Percentiles rank a stretch among this genome's conserved stretches.
Conservation (phyloP, 768 basidiomycete species). For the Suillus placidus region DNA sequence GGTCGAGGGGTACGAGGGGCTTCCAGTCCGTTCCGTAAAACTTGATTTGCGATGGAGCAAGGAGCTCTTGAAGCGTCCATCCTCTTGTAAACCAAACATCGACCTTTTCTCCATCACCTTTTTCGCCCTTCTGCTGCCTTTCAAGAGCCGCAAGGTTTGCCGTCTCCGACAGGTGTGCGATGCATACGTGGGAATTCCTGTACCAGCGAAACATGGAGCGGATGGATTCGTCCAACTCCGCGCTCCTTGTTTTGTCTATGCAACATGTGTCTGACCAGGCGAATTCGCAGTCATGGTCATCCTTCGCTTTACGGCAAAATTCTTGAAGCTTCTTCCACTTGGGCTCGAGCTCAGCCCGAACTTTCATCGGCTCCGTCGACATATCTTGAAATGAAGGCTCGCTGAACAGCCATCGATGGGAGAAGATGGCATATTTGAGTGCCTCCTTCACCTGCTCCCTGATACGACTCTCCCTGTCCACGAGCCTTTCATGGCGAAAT, state of each 20-base stretch:
- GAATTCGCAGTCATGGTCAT: constrained; percentile 7
- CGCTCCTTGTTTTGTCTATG: constrained; percentile 22
- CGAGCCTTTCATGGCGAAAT: no score
- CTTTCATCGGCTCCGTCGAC: not conserved
- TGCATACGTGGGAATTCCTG: constrained; percentile 18
- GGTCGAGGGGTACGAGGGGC: constrained; percentile 9
- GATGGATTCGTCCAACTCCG: constrained; percentile 24
- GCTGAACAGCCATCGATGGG: constrained; percentile 10
- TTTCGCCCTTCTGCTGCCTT: not conserved
- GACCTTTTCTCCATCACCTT: not conserved
- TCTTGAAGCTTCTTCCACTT: constrained; percentile 11
- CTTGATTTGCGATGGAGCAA: constrained; percentile 20
- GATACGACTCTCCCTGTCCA: constrained; percentile 6
- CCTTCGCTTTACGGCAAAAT: constrained; percentile 11
- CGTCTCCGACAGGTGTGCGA: constrained; percentile 17
- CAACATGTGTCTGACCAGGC: constrained; percentile 24
- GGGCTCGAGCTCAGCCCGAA: not conserved
- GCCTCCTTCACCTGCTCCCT: not conserved
- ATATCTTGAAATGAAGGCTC: constrained; percentile 10
- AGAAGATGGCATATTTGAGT: constrained; percentile 14
- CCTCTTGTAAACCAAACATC: constrained; percentile 22
- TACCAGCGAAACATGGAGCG: constrained; percentile 27
- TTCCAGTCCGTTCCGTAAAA: constrained; percentile 21
- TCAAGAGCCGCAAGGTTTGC: constrained; percentile 5
- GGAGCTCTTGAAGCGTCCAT: constrained; percentile 19